Evolutionary conservation across 1,284 basidiomycete genomes (phyloP), one percentile per base, ranked within the genome.

Genomic region (Tilletia walkeri): DNA sequence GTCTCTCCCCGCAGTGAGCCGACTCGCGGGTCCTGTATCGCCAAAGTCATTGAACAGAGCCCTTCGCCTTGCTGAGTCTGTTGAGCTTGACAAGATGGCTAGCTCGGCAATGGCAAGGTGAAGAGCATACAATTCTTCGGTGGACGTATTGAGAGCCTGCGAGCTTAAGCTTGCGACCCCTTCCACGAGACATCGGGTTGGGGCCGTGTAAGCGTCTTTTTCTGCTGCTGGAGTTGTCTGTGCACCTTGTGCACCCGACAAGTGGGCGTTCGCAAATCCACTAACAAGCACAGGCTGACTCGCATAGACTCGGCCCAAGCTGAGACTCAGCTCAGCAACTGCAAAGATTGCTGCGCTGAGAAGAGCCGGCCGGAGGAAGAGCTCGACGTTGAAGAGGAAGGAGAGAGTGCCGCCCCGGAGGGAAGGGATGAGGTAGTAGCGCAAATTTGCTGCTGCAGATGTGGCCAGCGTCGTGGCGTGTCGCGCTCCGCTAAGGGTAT

Each of bases 71-170:
- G 59, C 36, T 3, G 59, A 34, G 36, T 63, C 59, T n/a, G 34
- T 24, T 1, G 59, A 24, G 59, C 59, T 39, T 9, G 59, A 38
- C 4, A 63, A n/a, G 12, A 63, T n/a, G 10, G 59, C 30, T 16
- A 63, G 59, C 59, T 63, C 59, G 59, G 59, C 59, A 39, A 41
- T n/a, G 59, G 59, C 59, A 5, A 63, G 59, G n/a, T 63, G 59
- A 18, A 63, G 59, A 12, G n/a, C 20, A 16, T 63, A 63, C 59
- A 41, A 9, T 34, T 63, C 38, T 34, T 38, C 36, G 30, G 16
- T 34, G 10, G 59, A 36, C 16, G 50, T 18, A 9, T 53, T 53
- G 50, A 53, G 18, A 24, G 20, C 16, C 6, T 7, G 16, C 18
- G 50, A 53, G 36, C 34, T 63, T 10, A 34, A 4, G 6, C 18